Conservation (phyloP, 2,329 filamentous ascomycete genomes). For the Penicillium polonicum region DNA sequence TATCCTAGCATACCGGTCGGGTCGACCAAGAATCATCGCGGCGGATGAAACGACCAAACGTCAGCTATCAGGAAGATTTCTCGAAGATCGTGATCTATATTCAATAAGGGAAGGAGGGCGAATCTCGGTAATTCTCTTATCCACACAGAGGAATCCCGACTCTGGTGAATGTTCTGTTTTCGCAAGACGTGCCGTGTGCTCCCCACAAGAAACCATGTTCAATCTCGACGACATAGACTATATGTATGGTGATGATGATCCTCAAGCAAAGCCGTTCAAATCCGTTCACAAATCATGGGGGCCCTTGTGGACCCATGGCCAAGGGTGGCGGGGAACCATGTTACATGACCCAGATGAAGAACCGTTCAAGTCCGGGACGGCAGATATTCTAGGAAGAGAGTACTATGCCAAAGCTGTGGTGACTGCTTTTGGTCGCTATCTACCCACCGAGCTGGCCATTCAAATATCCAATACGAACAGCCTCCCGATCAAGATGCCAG, state of each 20-base stretch:
- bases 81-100: background rate
- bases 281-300: background rate
- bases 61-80: background rate
- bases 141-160: background rate
- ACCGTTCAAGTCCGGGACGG: background rate
- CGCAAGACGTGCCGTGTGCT: background rate
- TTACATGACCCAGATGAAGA: background rate
- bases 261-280: background rate
- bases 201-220: background rate
- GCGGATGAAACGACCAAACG: background rate
- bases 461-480: background rate
- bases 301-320: background rate
- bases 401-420: background rate
- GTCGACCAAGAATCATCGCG: background rate
- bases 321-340: background rate
- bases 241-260: background rate
- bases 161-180: background rate
- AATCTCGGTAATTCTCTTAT: background rate
- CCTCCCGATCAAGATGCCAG: background rate
- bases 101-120: background rate
- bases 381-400: background rate
- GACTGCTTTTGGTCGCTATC: background rate
- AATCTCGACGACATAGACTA: background rate
- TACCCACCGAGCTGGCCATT: background rate
- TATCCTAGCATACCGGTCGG: background rate